Percentiles rank a stretch among this genome's conserved stretches.
Evolutionary conservation across 305 asterid genomes (phyloP).

Genomic region (Fraxinus albicans): DNA sequence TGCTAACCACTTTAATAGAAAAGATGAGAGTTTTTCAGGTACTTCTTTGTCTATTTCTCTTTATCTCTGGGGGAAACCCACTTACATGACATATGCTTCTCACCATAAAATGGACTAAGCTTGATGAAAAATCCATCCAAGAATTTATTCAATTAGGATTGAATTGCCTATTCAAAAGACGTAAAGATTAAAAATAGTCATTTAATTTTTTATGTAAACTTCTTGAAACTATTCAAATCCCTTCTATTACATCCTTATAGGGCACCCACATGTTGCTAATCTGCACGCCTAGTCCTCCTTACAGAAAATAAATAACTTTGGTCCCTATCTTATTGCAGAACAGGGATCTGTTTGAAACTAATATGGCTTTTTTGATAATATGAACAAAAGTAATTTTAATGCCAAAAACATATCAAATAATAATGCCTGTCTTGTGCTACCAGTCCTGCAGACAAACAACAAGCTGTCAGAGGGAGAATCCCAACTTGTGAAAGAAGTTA

Average conservation of each 20-base stretch:
- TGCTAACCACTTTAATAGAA: slow-evolving; percentile 15
- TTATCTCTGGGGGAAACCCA: not conserved
- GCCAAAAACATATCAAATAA: not conserved
- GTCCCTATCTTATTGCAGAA: not conserved
- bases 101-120: not conserved
- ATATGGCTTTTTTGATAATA: not conserved
- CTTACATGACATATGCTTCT: not conserved
- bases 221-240: not conserved
- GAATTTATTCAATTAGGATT: not conserved
- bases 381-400: not conserved
- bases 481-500: slow-evolving; percentile 36
- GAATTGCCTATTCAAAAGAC: not conserved
- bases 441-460: slow-evolving; percentile 42
- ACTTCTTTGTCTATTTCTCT: not conserved
- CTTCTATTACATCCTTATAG: not conserved
- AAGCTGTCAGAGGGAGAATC: slow-evolving; percentile 34
- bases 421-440: slow-evolving; percentile 25
- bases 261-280: not conserved
- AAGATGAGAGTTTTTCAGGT: slow-evolving; percentile 25
- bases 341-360: not conserved
- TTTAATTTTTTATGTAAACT: not conserved
- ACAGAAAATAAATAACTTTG: not conserved
- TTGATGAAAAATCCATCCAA: not conserved
- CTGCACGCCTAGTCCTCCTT: not conserved
- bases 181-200: not conserved